These are phyloP conservation scores for Asterophora lycoperdoides DNA, from an alignment of 768 basidiomycete genomes.

Conservation along the genomic window DNA sequence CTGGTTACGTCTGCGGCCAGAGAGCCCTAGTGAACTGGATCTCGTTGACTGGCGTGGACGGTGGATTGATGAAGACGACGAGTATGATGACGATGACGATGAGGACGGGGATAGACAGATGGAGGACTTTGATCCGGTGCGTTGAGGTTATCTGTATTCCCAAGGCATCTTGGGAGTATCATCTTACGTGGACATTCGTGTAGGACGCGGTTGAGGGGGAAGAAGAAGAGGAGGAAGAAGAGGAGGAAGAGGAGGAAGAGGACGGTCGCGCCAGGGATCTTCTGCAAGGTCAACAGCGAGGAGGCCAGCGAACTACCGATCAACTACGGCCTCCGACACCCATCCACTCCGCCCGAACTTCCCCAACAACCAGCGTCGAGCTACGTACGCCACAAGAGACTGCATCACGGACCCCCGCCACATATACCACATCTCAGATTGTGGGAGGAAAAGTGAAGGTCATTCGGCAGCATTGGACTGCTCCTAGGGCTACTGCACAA, in stretches of 20 bases:
- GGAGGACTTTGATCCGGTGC: constrained; percentile 84
- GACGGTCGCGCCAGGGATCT: constrained; percentile 20
- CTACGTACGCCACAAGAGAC: constrained; percentile 44
- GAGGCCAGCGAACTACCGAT: constrained; percentile 32
- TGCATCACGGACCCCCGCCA: constrained; percentile 22
- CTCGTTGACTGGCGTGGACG: constrained; percentile 87
- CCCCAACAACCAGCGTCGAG: constrained; percentile 46
- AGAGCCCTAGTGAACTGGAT: constrained; percentile 75
- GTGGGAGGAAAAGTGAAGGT: constrained; percentile 45
- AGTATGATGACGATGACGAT: constrained; percentile 64
- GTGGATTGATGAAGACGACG: constrained; percentile 70
- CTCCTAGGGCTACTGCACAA: constrained; percentile 36
- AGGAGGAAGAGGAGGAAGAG: constrained; percentile 48
- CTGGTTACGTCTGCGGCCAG: constrained; percentile 89
- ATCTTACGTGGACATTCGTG: constrained; percentile 8
- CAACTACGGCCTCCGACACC: constrained; percentile 34
- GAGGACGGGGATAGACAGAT: constrained; percentile 72
- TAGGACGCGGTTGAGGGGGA: constrained; percentile 47
- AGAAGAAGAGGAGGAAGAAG: constrained; percentile 61
- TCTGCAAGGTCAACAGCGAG: constrained; percentile 25
- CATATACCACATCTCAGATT: constrained; percentile 26
- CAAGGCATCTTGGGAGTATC: constrained; percentile 5
- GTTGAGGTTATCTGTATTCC: constrained; percentile 23
- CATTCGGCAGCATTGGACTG: constrained; percentile 47
- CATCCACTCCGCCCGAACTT: constrained; percentile 44